Evolutionary conservation across 192 early-diverging fungal species (phyloP), one percentile per base, ranked within the genome.

Genomic region (Gryganskiella cystojenkinii): DNA sequence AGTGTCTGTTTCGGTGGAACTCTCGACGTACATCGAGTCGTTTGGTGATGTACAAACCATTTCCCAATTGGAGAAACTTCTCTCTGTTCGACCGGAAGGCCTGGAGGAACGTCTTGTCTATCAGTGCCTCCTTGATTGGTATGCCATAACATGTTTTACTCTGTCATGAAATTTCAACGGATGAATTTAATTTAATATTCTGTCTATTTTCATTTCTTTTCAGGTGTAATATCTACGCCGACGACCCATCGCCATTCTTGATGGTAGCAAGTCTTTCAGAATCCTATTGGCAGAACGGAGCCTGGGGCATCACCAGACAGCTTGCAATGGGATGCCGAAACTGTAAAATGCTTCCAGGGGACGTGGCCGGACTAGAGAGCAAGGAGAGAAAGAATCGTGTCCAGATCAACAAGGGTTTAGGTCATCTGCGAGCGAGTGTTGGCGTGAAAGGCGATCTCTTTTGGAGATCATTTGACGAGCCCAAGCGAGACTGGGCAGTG

Each of bases 401-500:
- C 34, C 15, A 35, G 15, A 5, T 8, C 14, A 17, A 24, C 20
- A 55, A 24, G 25, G 30, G 53, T 13, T 30, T 24, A 55, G 46
- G 57, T 31, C 6, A 57, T 14, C 3, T 19, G 42, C 27, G 61
- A 10, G 47, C 46, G 22, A 11, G 47, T 8, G 20, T 30, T 13
- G 61, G 61, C 14, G 50, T 50, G 33, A 62, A 35, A 35, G 61
- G 61, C 3, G 61, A 62, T 35, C 25, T 62, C 46, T 62, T 62
- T 34, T 62, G 61, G 44, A 44, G 61, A 4, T 62, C 61, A 6
- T 62, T 62, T 50, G 31, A 62, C n/a, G 61, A 62, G 31, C 61
- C 61, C 1, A 7, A 10, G 46, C n/a, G 19, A 42, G 61, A 62
- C 45, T 62, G 61, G 61, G 61, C 61, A 34, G 61, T 62, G 9